These are phyloP conservation scores for Cercophora scortea DNA, from an alignment of 495 filamentous ascomycete species.

Conservation along the genomic window DNA sequence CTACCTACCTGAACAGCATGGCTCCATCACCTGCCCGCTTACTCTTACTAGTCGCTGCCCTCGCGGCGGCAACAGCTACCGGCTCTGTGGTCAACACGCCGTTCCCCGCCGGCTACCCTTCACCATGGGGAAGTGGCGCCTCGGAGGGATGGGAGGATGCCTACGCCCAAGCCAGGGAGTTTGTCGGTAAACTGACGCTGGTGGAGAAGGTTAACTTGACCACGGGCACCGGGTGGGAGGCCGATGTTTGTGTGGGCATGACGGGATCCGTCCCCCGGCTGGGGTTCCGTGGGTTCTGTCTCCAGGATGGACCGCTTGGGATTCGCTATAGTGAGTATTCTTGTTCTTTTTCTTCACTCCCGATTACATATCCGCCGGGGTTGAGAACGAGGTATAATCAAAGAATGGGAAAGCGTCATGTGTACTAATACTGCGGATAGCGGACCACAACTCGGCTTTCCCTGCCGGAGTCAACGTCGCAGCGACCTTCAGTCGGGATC, in stretches of 20 bases:
- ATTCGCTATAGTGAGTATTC: constrained; percentile 29
- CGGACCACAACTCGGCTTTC: constrained; percentile 59
- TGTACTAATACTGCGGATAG: constrained; percentile 7
- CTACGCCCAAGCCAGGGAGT: constrained; percentile 64
- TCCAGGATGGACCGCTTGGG: constrained; percentile 43
- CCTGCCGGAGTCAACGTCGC: constrained; percentile 69
- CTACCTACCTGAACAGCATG: background rate
- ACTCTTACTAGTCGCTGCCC: background rate
- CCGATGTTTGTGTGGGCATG: constrained; percentile 69
- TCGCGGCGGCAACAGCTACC: constrained; percentile 1
- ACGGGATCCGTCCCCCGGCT: constrained; percentile 45
- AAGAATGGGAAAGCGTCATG: background rate
- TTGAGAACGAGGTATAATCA: background rate
- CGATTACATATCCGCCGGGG: background rate
- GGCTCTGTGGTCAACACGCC: constrained; percentile 6
- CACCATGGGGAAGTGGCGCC: constrained; percentile 55
- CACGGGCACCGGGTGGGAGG: constrained; percentile 67
- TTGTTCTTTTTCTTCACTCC: too few relatives aligned
- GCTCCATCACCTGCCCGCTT: background rate
- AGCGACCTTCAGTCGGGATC: constrained; percentile 60
- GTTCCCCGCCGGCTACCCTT: constrained; percentile 55
- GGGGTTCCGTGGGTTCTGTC: constrained; percentile 39
- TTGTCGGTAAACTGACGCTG: constrained; percentile 71
- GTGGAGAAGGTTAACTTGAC: constrained; percentile 83
- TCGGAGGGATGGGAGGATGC: constrained; percentile 60